These are phyloP conservation scores for Emmonsiellopsis sp. DNA, from an alignment of 2,329 filamentous ascomycete genomes.

Conservation along the genomic window DNA sequence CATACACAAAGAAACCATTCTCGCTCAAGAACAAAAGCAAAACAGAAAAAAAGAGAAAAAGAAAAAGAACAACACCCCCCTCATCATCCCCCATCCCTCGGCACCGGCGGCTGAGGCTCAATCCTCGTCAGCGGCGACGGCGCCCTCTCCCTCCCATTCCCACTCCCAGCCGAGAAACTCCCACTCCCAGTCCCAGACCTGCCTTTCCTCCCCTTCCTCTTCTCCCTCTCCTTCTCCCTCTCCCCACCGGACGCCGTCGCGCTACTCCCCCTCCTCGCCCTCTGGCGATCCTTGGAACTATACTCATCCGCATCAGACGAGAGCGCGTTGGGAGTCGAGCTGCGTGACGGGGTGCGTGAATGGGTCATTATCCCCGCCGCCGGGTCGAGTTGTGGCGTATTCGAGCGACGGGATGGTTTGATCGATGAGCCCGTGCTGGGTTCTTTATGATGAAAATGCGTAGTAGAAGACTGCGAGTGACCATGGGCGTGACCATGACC, in stretches of 20 bases:
- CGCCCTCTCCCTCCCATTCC: constrained; percentile 1
- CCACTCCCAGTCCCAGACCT: neutral
- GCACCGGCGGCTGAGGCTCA: neutral
- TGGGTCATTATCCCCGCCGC: constrained; percentile 21
- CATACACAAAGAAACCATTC: neutral
- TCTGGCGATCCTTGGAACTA: constrained; percentile 21
- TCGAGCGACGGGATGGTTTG: constrained; percentile 4
- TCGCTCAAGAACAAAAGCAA: neutral
- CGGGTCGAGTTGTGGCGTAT: constrained; percentile 6
- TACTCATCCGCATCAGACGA: constrained; percentile 26
- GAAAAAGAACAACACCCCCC: neutral
- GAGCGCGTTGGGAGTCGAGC: constrained; percentile 24
- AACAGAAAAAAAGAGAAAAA: neutral
- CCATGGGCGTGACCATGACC: neutral
- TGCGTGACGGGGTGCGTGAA: constrained; percentile 34
- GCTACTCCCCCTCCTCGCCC: constrained; percentile 27
- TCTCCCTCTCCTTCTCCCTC: constrained; percentile 12
- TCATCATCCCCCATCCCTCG: neutral
- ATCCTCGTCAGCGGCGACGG: constrained; percentile 10
- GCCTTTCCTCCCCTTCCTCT: too few species aligned
- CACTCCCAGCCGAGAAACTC: neutral
- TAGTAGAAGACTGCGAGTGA: neutral
- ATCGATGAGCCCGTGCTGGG: constrained; percentile 16
- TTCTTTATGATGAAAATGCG: constrained; percentile 18
- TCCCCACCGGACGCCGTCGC: constrained; percentile 19